Conservation (phyloP, 352 stramenopile species). For the Phytophthora boehmeriae region DNA sequence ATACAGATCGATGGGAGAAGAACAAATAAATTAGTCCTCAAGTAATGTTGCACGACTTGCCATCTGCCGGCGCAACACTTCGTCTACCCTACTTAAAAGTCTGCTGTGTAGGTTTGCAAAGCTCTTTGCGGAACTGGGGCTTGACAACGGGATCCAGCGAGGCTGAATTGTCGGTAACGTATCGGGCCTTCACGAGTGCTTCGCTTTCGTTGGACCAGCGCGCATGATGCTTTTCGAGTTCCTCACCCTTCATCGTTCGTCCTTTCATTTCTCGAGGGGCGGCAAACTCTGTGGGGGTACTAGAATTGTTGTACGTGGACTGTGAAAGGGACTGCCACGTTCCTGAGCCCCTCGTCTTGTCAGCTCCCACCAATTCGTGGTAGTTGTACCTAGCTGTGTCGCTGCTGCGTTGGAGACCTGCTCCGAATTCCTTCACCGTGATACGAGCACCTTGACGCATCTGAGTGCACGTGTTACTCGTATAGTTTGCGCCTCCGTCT, state of each 20-base stretch:
- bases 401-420: constrained; percentile 47
- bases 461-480: constrained; percentile 59
- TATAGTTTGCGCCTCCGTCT: constrained; percentile 54
- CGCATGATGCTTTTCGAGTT: constrained; percentile 59
- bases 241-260: constrained; percentile 41
- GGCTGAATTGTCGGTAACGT: constrained; percentile 61
- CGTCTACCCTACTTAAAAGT: constrained; percentile 50
- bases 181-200: constrained; percentile 53
- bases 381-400: constrained; percentile 72
- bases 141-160: constrained; percentile 54
- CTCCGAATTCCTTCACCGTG: constrained; percentile 47
- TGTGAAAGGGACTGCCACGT: constrained; percentile 71
- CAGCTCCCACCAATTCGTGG: constrained; percentile 62
- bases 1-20: constrained; percentile 8
- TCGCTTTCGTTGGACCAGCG: constrained; percentile 72
- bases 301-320: constrained; percentile 59
- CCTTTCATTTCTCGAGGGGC: constrained; percentile 68
- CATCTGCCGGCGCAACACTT: not conserved
- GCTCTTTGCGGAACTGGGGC: constrained; percentile 63
- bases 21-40: constrained; percentile 27
- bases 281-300: constrained; percentile 66
- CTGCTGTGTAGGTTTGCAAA: constrained; percentile 52
- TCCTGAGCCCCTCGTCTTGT: constrained; percentile 50
- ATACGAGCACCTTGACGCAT: constrained; percentile 56
- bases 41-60: too few relatives aligned